Conservation (phyloP, 768 basidiomycete species). For the Heimioporus sp. region DNA sequence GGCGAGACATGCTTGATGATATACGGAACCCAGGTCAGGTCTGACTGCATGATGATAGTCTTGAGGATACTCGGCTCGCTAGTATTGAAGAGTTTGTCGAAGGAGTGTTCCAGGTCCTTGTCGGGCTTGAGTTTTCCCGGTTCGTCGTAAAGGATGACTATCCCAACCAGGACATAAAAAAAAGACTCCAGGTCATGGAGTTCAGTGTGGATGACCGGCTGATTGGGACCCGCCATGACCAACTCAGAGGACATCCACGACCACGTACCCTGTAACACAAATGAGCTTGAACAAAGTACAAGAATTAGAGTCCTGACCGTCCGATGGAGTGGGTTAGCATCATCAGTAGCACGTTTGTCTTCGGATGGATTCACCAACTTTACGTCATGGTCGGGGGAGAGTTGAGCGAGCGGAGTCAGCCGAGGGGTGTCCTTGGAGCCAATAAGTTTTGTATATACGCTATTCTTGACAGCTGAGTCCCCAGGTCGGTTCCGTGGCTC, state of each 20-base stretch:
- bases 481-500: no score
- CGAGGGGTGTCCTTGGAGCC: no score
- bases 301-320: neutral
- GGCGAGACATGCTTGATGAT: neutral
- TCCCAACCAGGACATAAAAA: neutral
- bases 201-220: neutral
- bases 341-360: neutral
- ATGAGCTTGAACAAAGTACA: neutral
- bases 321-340: neutral
- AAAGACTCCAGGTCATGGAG: neutral
- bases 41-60: neutral
- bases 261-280: neutral
- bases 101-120: neutral
- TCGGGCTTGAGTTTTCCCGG: neutral
- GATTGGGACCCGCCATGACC: neutral
- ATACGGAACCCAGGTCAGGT: neutral
- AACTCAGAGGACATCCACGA: neutral
- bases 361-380: neutral
- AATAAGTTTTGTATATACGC: no score
- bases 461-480: no score
- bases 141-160: neutral
- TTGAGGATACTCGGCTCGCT: neutral
- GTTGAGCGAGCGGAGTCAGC: no score
- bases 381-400: no score
- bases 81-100: slow-evolving; percentile 1